Conservation (phyloP, 2,329 filamentous ascomycete genomes). For the Diaporthe destruens region DNA sequence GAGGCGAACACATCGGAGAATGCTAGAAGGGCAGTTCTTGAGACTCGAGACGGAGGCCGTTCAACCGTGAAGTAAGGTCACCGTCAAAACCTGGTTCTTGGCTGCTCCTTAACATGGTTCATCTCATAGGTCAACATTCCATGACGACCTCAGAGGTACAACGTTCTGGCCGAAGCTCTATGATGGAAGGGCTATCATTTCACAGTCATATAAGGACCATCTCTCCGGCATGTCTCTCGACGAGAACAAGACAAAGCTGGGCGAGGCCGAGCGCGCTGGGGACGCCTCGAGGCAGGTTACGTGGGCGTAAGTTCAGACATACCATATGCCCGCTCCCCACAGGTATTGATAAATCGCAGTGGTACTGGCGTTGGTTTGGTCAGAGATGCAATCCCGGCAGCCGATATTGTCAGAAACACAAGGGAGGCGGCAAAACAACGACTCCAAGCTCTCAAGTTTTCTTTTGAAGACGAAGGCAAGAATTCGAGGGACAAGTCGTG, state of each 20-base stretch:
- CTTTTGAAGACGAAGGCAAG: slow-evolving; percentile 41
- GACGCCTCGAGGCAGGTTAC: slow-evolving; percentile 54
- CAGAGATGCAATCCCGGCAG: slow-evolving; percentile 55
- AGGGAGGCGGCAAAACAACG: slow-evolving; percentile 53
- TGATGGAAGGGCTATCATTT: slow-evolving; percentile 58
- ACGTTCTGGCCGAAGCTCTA: slow-evolving; percentile 58
- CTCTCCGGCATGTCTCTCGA: slow-evolving; percentile 55
- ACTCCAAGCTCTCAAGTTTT: slow-evolving; percentile 49
- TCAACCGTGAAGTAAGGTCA: slow-evolving; percentile 58
- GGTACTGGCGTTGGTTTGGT: slow-evolving; percentile 61
- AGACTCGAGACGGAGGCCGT: slow-evolving; percentile 57
- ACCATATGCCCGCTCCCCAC: too few relatives aligned
- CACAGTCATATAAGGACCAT: slow-evolving; percentile 56
- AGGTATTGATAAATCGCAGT: slow-evolving; percentile 41
- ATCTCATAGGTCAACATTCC: slow-evolving; percentile 51
- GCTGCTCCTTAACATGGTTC: background rate
- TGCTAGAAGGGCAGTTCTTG: slow-evolving; percentile 56
- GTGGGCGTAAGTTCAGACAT: slow-evolving; percentile 47
- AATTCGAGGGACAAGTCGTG: slow-evolving; percentile 36
- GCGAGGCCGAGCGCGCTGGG: slow-evolving; percentile 52
- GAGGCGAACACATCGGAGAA: slow-evolving; percentile 58
- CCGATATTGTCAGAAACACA: slow-evolving; percentile 58
- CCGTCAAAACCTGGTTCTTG: background rate
- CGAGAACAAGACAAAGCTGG: slow-evolving; percentile 56
- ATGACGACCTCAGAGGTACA: slow-evolving; percentile 56